Evolutionary conservation across 164 flowering plant genomes (phyloP), one percentile per base, ranked within the genome.

Genomic region (Litsea cubeba): DNA sequence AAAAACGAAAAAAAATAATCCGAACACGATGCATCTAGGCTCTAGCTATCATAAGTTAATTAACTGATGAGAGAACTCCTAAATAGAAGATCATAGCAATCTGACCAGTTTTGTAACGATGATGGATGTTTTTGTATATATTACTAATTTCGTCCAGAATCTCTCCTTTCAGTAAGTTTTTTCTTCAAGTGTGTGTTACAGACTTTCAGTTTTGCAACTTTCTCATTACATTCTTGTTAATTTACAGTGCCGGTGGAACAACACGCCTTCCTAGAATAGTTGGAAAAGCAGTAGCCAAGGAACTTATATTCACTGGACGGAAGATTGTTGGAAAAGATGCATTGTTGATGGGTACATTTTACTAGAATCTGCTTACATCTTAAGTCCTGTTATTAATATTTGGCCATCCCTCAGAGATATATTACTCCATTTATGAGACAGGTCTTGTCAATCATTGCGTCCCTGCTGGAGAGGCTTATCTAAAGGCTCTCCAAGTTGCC

Each of bases 401-500:
- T 63, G 63, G 24, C 62, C 18, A 58, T 63, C 66, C 26, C 25
- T 63, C 14, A 22, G 28, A n/a, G 24, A 22, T 40, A 14, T 30
- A 20, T 11, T 54, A 20, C 50, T 28, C 3, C 54, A 74, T 23
- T 51, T 77, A 24, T 81, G 73, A 71, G 76, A 75, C 85, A 95
- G 99, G 97, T 62, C 90, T 95, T 68, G 90, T 88, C 50, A 93
- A 95, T 80, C 76, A 86, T 81, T 88, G 95, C 81, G 88, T 86
- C 71, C 87, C 96, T 74, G 79, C 92, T 79, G 97, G 97, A 63
- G 85, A 83, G 79, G 97, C 98, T 82, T 88, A 82, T 76, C 6
- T 60, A 46, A 93, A 92, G 80, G 99, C 97, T 71, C 92, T 95
- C 81, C 91, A 90, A 84, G 81, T 95, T 78, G 99, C 99, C 35